These are phyloP conservation scores for Linum tenue DNA, from an alignment of 345 rosid species.

Conservation along the genomic window DNA sequence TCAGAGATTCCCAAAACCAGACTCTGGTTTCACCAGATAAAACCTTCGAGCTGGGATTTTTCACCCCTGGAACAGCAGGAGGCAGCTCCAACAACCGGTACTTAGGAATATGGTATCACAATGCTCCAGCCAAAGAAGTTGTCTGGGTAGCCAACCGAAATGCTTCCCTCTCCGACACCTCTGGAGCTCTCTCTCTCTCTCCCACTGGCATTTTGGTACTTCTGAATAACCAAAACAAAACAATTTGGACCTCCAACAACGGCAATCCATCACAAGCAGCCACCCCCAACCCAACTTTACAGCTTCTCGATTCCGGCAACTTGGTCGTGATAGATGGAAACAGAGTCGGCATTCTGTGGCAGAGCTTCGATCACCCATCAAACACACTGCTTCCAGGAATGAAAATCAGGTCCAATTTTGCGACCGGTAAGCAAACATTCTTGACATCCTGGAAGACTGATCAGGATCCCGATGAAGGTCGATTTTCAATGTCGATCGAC, in stretches of 20 bases:
- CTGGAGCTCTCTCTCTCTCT: constrained; percentile 11
- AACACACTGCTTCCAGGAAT: neutral
- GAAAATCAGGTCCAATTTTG: neutral
- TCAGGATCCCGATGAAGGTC: constrained; percentile 19
- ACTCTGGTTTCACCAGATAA: neutral
- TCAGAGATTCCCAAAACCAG: neutral
- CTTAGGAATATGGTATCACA: neutral
- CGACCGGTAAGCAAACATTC: neutral
- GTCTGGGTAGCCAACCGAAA: constrained; percentile 18
- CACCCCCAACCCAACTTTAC: neutral
- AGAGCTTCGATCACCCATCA: neutral
- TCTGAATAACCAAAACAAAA: neutral
- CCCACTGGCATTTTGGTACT: constrained; percentile 6
- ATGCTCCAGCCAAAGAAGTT: constrained; percentile 1
- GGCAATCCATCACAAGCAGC: neutral
- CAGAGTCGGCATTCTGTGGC: neutral
- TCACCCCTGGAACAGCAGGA: neutral
- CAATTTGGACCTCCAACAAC: neutral
- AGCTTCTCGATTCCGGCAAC: constrained; percentile 2
- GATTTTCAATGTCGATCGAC: constrained; percentile 13
- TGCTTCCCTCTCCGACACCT: constrained; percentile 8
- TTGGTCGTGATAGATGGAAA: neutral
- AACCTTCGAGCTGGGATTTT: neutral
- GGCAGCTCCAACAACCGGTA: neutral
- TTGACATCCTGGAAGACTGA: constrained; percentile 4